phyloP scores from a whole-genome alignment of 2,329 filamentous ascomycete genomes.

The Fusarium ambrosium region DNA sequence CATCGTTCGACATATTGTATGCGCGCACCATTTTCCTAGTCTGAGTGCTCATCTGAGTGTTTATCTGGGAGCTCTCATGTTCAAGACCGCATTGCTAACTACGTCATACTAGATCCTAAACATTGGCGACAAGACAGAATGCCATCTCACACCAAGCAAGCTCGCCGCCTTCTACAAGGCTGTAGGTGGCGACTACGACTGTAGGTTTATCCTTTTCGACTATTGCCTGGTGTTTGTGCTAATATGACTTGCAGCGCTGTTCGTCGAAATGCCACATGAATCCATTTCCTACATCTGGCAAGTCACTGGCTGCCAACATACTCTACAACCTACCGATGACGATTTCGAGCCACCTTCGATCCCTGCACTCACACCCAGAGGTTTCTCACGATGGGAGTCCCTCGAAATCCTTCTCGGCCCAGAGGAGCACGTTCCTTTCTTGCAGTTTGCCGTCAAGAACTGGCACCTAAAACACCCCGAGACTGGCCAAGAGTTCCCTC shows the following conservation, averaged over 20 bases:
- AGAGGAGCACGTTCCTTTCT: conserved; percentile 85
- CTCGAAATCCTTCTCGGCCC: conserved; percentile 90
- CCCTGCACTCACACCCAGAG: conserved; percentile 84
- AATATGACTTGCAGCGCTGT: conserved; percentile 69
- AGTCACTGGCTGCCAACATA: conserved; percentile 90
- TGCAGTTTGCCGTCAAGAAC: conserved; percentile 83
- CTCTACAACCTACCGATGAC: conserved; percentile 80
- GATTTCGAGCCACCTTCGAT: conserved; percentile 82
- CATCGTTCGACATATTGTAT: conserved; percentile 78
- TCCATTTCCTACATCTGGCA: conserved; percentile 94
- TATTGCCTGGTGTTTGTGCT: conserved; percentile 2
- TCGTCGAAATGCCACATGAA: conserved; percentile 79
- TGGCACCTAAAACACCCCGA: conserved; percentile 83
- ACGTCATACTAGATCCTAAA: conserved; percentile 62
- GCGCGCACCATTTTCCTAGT: conserved; percentile 47
- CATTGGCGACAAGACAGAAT: conserved; percentile 69
- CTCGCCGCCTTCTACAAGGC: conserved; percentile 82
- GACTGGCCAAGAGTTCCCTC: conserved; percentile 77
- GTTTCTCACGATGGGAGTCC: conserved; percentile 94
- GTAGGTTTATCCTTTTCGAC: conserved; percentile 54
- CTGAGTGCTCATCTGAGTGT: neutral
- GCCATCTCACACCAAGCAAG: conserved; percentile 73
- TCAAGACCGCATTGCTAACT: conserved; percentile 33
- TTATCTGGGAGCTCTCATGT: neutral
- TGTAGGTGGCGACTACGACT: conserved; percentile 82